A percentile compares a stretch with the other conserved stretches of the same genome.
These are phyloP conservation scores for Ganoderma lingzhi DNA, from an alignment of 1,284 basidiomycete species.

Conservation along the genomic window DNA sequence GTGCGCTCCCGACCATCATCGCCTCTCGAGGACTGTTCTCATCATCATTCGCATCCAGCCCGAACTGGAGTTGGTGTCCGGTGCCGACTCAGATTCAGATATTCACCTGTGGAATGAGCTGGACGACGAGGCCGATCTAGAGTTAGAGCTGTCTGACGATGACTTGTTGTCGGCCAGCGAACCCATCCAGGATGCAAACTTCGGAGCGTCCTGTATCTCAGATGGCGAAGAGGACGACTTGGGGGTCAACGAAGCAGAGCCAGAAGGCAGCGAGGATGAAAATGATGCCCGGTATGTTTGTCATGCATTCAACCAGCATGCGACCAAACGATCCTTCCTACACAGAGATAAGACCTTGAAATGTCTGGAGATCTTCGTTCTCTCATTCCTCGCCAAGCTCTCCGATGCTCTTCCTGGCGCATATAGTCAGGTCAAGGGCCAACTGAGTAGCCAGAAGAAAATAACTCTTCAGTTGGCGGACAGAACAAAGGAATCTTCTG, in stretches of 20 bases:
- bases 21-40: not conserved
- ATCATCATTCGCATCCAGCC: not conserved
- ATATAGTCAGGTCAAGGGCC: slow-evolving; percentile 18
- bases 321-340: not conserved
- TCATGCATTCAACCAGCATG: not conserved
- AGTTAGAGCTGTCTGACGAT: slow-evolving; percentile 17
- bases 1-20: not conserved
- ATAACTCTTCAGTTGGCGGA: slow-evolving; percentile 40
- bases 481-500: slow-evolving; percentile 37
- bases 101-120: not conserved
- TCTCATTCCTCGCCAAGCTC: slow-evolving; percentile 64
- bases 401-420: slow-evolving; percentile 36
- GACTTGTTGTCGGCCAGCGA: slow-evolving; percentile 2
- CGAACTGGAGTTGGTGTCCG: not conserved
- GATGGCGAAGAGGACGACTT: not conserved
- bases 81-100: not conserved
- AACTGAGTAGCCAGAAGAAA: slow-evolving; percentile 28
- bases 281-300: slow-evolving; percentile 16
- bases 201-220: no score
- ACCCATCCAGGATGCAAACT: not conserved
- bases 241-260: not conserved
- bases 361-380: slow-evolving; percentile 60
- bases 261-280: slow-evolving; percentile 13
- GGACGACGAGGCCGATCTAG: slow-evolving; percentile 14
- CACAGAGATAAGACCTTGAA: slow-evolving; percentile 30